These are phyloP conservation scores for Leonotis leonurus DNA, from an alignment of 257 asterid species.

Conservation along the genomic window DNA sequence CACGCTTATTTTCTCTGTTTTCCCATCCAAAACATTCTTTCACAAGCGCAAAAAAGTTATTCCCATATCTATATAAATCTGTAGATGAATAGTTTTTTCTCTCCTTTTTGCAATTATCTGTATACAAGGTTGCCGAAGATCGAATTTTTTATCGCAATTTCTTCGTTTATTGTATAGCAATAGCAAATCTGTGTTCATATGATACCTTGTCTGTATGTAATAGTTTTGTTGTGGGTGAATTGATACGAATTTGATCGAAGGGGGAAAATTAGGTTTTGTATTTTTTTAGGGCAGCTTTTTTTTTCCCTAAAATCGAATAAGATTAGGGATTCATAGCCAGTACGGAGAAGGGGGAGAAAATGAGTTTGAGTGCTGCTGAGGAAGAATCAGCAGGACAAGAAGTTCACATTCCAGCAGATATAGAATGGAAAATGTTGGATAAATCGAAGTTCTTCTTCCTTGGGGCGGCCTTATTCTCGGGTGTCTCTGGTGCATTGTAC, in stretches of 20 bases:
- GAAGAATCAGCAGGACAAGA: constrained; percentile 40
- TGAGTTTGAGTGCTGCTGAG: constrained; percentile 43
- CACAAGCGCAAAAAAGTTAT: constrained; percentile 42
- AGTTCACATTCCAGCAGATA: constrained; percentile 57
- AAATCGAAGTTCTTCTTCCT: constrained; percentile 73
- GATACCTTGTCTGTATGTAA: neutral
- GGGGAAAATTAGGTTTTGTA: neutral
- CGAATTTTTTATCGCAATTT: neutral
- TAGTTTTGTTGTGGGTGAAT: neutral
- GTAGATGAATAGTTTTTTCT: neutral
- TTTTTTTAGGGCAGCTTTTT: neutral
- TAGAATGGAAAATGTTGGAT: constrained; percentile 67
- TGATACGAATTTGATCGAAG: neutral
- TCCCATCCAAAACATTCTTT: constrained; percentile 38
- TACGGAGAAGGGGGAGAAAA: constrained; percentile 24
- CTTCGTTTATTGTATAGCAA: neutral
- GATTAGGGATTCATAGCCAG: constrained; percentile 5
- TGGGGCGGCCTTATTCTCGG: constrained; percentile 72
- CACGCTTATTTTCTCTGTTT: constrained; percentile 26
- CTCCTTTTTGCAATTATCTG: neutral
- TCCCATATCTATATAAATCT: neutral
- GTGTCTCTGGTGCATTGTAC: constrained; percentile 57
- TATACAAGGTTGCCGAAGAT: neutral
- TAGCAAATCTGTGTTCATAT: neutral
- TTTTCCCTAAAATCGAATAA: neutral